Base-by-base conservation (phyloP, 306 rosid species). In the Quercus gilva region DNA sequence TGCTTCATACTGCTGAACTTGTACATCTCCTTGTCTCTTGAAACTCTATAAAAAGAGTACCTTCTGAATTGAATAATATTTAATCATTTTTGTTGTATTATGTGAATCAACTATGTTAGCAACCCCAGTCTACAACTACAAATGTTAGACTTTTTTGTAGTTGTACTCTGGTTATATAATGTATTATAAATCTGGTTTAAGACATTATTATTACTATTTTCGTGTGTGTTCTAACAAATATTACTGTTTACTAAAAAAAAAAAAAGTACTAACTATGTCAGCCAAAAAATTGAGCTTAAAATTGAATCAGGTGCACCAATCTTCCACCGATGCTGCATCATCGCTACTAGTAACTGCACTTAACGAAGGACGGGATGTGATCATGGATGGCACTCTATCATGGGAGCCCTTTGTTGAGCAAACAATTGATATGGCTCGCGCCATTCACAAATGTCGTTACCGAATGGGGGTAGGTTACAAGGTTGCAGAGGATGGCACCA, bases 401-500 rank as follows among this genome's bases (percentile, higher is more conserved):
- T 95, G 99, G 99, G 93, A 56, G 18, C 98, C 99, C 19, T 95
- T 91, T 69, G 89, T 93, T 25, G 87, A 86, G 81, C 97, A 95
- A 78, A 95, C 93, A 0, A 90, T 95, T 19, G 90, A 75, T 8
- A 93, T 95, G 99, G 93, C 92, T 25, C 87, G 96, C 74, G 87
- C 88, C 37, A 91, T 95, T 84, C 99, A 95, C 84, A 93, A 87
- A 63, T 63, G 57, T 67, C 91, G 80, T 53, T 93, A 93, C 64
- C 84, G 93, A n/a, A 93, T 95, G 98, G 98, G 97, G 37, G 86
- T 90, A 3, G 99, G 99, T 23, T 95, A 90, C 81, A 89, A 89
- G 86, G 92, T 87, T 15, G 80, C 81, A 5, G 87, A 87, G 60
- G 94, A 90, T 70, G 98, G 96, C 5, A 86, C 90, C 8, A 1